phyloP scores from a whole-genome alignment of 2,329 filamentous ascomycete genomes.

The Penicillium aurantiogriseum region DNA sequence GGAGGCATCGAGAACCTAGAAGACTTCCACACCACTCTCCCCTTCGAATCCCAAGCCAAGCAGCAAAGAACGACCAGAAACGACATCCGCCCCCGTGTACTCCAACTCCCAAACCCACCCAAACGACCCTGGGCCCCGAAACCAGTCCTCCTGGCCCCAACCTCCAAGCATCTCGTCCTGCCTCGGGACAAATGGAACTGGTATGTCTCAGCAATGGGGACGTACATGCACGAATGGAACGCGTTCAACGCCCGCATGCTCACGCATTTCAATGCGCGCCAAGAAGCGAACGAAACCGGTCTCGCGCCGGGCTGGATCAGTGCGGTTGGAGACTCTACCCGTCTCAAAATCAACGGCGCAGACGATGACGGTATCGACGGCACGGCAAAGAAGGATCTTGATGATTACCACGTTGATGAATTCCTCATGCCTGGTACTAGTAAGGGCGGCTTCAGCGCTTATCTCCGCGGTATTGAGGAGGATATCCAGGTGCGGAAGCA shows the following conservation, averaged over 20 bases:
- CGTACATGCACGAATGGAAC: conserved; percentile 58
- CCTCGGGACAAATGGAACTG: conserved; percentile 49
- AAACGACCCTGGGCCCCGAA: conserved; percentile 46
- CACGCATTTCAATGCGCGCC: conserved; percentile 54
- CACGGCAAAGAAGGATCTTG: conserved; percentile 9
- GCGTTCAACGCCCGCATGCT: conserved; percentile 56
- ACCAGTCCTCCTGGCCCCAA: conserved; percentile 18
- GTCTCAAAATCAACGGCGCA: conserved; percentile 29
- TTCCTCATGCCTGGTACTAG: conserved; percentile 29
- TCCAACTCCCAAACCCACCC: conserved; percentile 54
- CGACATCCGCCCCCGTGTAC: conserved; percentile 36
- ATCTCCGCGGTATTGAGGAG: conserved; percentile 47
- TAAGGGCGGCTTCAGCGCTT: conserved; percentile 46
- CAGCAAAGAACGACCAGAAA: conserved; percentile 43
- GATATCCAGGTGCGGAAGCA: conserved; percentile 47
- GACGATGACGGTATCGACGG: conserved; percentile 25
- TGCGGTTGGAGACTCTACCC: conserved; percentile 49
- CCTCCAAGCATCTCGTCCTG: conserved; percentile 40
- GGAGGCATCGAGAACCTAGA: conserved; percentile 54
- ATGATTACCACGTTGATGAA: conserved; percentile 28
- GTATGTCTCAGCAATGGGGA: conserved; percentile 54
- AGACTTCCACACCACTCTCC: conserved; percentile 55
- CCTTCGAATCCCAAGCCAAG: conserved; percentile 57
- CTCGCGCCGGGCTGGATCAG: conserved; percentile 52
- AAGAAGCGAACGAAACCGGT: conserved; percentile 47